Percentiles rank a stretch among this genome's conserved stretches.
phyloP scores from a whole-genome alignment of 768 basidiomycete genomes.

The Leccinum ochraceum region DNA sequence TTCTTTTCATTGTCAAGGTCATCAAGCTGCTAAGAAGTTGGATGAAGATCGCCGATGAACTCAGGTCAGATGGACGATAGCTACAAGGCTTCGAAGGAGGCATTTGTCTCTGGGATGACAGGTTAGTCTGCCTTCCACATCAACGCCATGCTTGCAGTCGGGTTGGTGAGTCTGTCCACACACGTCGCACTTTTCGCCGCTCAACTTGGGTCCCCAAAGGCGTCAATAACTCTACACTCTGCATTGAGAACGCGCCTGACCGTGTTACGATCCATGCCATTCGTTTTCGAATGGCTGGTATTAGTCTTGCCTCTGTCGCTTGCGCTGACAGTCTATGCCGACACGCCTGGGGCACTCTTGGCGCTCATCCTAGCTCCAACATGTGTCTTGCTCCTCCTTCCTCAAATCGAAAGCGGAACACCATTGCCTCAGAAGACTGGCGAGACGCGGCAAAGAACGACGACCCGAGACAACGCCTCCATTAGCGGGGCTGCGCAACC shows the following conservation, averaged over 20 bases:
- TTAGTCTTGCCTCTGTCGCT: slow-evolving; percentile 79
- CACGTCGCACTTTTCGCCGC: slow-evolving; percentile 1
- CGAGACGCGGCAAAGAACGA: not conserved
- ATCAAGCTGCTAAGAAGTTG: not conserved
- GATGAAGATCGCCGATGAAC: not conserved
- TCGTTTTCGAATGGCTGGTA: slow-evolving; percentile 57
- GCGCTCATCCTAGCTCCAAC: slow-evolving; percentile 49
- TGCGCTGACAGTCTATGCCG: slow-evolving; percentile 75
- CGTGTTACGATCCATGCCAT: slow-evolving; percentile 36
- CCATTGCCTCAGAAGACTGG: slow-evolving; percentile 51
- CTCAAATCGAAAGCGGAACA: slow-evolving; percentile 44
- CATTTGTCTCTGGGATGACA: slow-evolving; percentile 72
- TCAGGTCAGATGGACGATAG: slow-evolving; percentile 18
- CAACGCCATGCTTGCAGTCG: slow-evolving; percentile 65
- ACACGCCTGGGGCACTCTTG: slow-evolving; percentile 53
- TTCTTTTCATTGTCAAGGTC: not conserved
- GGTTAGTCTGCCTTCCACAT: slow-evolving; percentile 72
- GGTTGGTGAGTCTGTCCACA: slow-evolving; percentile 49
- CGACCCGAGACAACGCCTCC: not conserved
- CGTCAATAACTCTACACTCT: slow-evolving; percentile 71
- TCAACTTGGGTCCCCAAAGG: slow-evolving; percentile 43
- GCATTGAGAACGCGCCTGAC: slow-evolving; percentile 52
- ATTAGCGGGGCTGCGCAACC: slow-evolving; percentile 1
- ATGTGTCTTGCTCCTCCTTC: slow-evolving; percentile 43
- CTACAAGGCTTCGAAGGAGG: slow-evolving; percentile 82